phyloP scores from a whole-genome alignment of 2,329 filamentous ascomycete genomes.

The Aspergillus felis region DNA sequence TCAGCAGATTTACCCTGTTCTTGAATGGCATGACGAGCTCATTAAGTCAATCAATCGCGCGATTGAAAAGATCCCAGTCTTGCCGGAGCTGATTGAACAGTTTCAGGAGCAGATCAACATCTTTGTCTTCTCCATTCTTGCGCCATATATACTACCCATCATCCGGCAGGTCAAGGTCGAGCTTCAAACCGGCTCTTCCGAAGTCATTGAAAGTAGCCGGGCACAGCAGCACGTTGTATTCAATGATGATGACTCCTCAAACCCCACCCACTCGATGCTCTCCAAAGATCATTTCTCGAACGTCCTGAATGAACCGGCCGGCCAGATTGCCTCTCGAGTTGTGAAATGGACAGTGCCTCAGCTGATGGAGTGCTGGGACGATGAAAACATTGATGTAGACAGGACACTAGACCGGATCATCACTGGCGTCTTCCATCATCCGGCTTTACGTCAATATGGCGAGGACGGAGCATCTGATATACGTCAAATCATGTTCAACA shows the following conservation, averaged over 20 bases:
- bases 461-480: constrained; percentile 69
- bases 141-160: constrained; percentile 81
- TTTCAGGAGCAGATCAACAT: constrained; percentile 81
- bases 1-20: constrained; percentile 78
- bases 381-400: constrained; percentile 66
- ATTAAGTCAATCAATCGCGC: constrained; percentile 74
- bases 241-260: constrained; percentile 67
- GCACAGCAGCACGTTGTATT: constrained; percentile 86
- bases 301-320: constrained; percentile 82
- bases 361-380: constrained; percentile 81
- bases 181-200: constrained; percentile 76
- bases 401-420: constrained; percentile 73
- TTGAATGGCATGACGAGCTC: constrained; percentile 86
- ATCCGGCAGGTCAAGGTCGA: constrained; percentile 84
- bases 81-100: constrained; percentile 81
- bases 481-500: constrained; percentile 71
- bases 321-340: constrained; percentile 73
- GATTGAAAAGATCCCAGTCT: constrained; percentile 78
- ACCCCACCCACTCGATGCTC: constrained; percentile 93
- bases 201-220: constrained; percentile 81
- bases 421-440: constrained; percentile 80
- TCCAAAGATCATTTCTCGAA: constrained; percentile 96
- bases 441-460: constrained; percentile 68
- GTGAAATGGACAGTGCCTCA: constrained; percentile 85
- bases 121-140: constrained; percentile 88